phyloP scores from a whole-genome alignment of 2,329 filamentous ascomycete species.

The Karstenula rhodostoma region DNA sequence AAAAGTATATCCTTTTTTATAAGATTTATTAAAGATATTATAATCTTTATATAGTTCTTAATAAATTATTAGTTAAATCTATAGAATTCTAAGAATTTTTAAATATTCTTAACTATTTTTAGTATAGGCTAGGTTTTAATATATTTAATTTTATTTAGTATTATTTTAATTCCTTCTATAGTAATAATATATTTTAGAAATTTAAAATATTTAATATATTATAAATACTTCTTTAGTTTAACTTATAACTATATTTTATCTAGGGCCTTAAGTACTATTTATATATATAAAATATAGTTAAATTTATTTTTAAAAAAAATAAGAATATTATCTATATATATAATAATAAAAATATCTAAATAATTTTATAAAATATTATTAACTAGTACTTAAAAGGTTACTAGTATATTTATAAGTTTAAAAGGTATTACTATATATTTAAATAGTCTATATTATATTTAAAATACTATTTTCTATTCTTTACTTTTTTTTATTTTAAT shows the following conservation, averaged over 20 bases:
- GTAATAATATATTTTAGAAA: slow-evolving; percentile 8
- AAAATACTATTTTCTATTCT: slow-evolving; percentile 1
- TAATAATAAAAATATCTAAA: neutral
- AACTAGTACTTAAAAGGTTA: neutral
- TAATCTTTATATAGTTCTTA: neutral
- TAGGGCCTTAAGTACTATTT: neutral
- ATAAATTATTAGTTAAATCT: neutral
- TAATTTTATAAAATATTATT: neutral
- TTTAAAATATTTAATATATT: neutral
- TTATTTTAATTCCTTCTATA: neutral
- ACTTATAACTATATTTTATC: neutral
- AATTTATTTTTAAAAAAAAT: neutral
- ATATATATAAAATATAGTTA: neutral
- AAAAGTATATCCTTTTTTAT: slow-evolving; percentile 4
- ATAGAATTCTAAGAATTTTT: neutral
- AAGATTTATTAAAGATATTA: neutral
- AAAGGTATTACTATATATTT: neutral
- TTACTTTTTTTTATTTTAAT: neutral
- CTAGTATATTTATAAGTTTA: neutral
- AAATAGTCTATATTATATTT: neutral
- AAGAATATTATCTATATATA: neutral
- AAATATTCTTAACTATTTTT: neutral
- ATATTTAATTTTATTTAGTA: slow-evolving; percentile 5
- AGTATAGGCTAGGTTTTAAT: neutral
- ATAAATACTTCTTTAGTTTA: slow-evolving; percentile 1